Evolutionary conservation across 176 grass and related monocot species (phyloP), one percentile per base, ranked within the genome.

Genomic region (Oryza longistaminata): DNA sequence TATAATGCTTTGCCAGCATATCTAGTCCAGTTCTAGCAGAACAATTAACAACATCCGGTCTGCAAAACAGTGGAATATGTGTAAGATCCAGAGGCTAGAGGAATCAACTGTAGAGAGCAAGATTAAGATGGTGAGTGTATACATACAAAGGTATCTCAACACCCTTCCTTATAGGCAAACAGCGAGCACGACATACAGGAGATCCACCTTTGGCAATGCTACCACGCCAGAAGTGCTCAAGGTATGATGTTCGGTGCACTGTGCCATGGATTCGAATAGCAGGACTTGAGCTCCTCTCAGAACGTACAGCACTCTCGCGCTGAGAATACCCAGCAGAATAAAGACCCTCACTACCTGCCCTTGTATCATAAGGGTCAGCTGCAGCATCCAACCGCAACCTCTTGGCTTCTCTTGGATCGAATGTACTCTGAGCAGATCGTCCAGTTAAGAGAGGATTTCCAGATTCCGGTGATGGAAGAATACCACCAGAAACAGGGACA

Each of bases 1-100:
- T 76, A 71, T 94, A 99, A 44, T 96, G 96, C 55, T 90, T 93
- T 1, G 88, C 81, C 17, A 99, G 83, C 86, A 92, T 92, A 90
- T 99, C 96, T 77, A 99, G 65, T 65, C 94, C 93, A 15, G 96
- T 96, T 79, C 96, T 91, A 34, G 96, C 96, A 61, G 93, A 91
- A 75, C 91, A 94, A 66, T 99, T 96, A 49, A 99, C 76, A 76
- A 87, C 70, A 2, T 91, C 83, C 1, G 91, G 83, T 48, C 96
- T 99, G 91, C 85, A 85, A 89, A 90, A 69, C 71, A 64, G 12
- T 29, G 34, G 3, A 90, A 83, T 40, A 81, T 75, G 22, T 75
- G 40, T 14, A 82, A 52, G 64, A 75, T 77, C 62, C 49, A 61
- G 16, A 81, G 70, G 21, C 68, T 80, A 81, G 12, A 84, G 17